Conservation (phyloP, 495 filamentous ascomycete species). For the Talaromyces nanjingensis region DNA sequence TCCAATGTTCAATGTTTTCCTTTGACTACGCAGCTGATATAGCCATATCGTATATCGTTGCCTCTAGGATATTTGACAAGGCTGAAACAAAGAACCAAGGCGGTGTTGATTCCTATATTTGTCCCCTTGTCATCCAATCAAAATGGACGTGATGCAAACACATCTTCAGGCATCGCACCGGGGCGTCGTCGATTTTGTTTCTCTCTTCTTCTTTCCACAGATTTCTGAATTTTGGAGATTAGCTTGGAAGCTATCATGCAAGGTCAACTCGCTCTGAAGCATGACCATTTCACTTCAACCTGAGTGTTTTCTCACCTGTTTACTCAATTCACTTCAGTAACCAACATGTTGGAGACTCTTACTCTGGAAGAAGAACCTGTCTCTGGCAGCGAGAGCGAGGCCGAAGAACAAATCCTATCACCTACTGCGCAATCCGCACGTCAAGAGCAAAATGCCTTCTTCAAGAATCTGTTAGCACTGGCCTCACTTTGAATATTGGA, state of each 20-base stretch:
- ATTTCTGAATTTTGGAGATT: not conserved
- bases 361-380: not conserved
- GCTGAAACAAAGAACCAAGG: not conserved
- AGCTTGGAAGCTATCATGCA: not conserved
- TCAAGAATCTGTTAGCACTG: not conserved
- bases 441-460: constrained; percentile 9
- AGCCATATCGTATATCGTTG: not conserved
- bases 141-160: not conserved
- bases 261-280: not conserved
- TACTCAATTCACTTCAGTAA: not conserved
- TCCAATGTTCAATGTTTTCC: not conserved
- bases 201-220: not conserved
- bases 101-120: not conserved
- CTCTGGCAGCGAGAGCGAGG: not conserved
- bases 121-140: not conserved
- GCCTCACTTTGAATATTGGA: constrained; percentile 11
- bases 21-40: not conserved
- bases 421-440: constrained; percentile 7
- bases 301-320: not conserved
- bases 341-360: not conserved
- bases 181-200: not conserved
- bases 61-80: not conserved
- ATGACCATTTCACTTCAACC: not conserved
- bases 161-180: not conserved
- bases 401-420: not conserved